Evolutionary conservation across 2,329 filamentous ascomycete genomes (phyloP).

Genomic region (Talaromyces sp.): DNA sequence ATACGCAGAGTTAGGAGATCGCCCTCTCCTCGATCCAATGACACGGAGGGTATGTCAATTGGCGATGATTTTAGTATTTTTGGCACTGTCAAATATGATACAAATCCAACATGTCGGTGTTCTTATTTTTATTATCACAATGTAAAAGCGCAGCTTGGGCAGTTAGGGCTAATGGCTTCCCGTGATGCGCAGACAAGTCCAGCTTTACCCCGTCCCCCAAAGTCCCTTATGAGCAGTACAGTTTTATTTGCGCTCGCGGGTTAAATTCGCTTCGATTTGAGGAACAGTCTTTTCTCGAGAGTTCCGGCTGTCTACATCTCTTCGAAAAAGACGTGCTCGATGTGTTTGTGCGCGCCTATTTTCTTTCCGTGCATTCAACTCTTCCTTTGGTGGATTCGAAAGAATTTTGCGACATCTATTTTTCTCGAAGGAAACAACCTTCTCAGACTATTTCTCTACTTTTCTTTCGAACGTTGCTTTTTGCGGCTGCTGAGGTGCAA

Average conservation of each 20-base stretch:
- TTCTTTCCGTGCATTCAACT: slow-evolving; percentile 25
- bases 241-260: slow-evolving; percentile 18
- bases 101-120: too few relatives aligned
- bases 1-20: neutral
- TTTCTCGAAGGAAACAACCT: neutral
- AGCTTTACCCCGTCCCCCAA: neutral
- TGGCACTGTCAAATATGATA: too few relatives aligned
- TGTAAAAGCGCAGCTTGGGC: too few relatives aligned
- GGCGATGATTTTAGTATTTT: too few relatives aligned
- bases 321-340: slow-evolving; percentile 40
- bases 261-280: slow-evolving; percentile 27
- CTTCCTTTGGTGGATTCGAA: slow-evolving; percentile 34
- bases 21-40: neutral
- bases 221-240: slow-evolving; percentile 2
- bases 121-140: too few relatives aligned
- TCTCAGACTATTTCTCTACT: neutral
- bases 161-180: too few relatives aligned
- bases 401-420: slow-evolving; percentile 37
- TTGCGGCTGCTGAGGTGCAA: neutral
- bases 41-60: neutral
- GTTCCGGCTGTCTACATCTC: slow-evolving; percentile 45
- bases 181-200: too few relatives aligned
- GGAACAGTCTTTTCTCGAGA: slow-evolving; percentile 45
- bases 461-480: neutral
- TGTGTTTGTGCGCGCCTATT: slow-evolving; percentile 42